phyloP scores from a whole-genome alignment of 345 rosid species.

The Salix exigua region DNA sequence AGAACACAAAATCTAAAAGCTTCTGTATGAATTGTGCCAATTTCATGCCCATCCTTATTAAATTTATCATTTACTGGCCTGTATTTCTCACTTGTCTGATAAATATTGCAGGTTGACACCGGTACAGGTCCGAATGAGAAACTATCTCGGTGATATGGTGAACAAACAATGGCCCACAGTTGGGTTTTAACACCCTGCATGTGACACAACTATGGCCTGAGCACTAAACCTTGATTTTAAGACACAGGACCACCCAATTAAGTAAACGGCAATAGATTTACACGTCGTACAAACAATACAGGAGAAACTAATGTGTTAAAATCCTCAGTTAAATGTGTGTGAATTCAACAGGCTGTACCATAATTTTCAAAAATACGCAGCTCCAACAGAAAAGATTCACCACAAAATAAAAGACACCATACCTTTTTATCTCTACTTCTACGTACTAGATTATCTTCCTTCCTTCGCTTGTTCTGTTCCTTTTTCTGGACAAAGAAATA shows the following conservation, averaged over 20 bases:
- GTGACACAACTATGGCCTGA: background rate
- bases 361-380: background rate
- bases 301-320: background rate
- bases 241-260: background rate
- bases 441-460: slow-evolving; percentile 48
- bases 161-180: background rate
- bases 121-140: background rate
- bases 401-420: slow-evolving; percentile 1
- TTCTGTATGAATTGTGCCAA: too few species aligned
- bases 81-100: background rate
- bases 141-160: background rate
- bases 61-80: background rate
- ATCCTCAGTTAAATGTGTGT: background rate
- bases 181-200: background rate
- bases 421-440: slow-evolving; percentile 69
- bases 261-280: background rate
- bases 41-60: background rate
- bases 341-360: background rate
- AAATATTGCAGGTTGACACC: background rate
- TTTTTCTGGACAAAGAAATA: slow-evolving; percentile 48
- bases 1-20: background rate
- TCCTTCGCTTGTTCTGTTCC: slow-evolving; percentile 67
- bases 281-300: background rate
- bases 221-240: background rate
- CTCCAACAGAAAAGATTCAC: background rate